A percentile compares a stretch with the other conserved stretches of the same genome.
These are phyloP conservation scores for Alternaria arbusti DNA, from an alignment of 2,329 filamentous ascomycete species.

Conservation along the genomic window DNA sequence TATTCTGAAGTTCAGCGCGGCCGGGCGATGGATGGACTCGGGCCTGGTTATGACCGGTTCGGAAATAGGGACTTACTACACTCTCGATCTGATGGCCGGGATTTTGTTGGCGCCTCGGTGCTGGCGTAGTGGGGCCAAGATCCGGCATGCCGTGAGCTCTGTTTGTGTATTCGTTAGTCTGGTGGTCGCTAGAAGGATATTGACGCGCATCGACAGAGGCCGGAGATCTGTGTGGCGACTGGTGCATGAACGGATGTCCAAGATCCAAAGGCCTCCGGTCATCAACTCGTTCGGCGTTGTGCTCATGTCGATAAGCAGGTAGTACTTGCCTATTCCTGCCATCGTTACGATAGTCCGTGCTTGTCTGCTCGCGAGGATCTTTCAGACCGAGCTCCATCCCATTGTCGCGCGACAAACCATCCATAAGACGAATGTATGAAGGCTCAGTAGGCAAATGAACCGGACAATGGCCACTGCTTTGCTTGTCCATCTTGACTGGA, in stretches of 20 bases:
- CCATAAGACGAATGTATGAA: constrained; percentile 43
- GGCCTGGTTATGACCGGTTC: constrained; percentile 23
- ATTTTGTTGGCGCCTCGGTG: constrained; percentile 14
- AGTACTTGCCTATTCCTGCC: constrained; percentile 1
- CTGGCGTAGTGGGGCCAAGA: constrained; percentile 16
- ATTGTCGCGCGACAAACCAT: constrained; percentile 30
- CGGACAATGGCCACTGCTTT: background rate
- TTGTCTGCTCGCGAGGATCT: constrained; percentile 30
- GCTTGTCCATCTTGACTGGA: constrained; percentile 13
- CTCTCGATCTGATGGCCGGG: constrained; percentile 27
- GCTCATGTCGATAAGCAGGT: background rate
- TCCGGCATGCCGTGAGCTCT: constrained; percentile 7
- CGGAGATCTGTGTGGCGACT: constrained; percentile 16
- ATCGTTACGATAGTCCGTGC: background rate
- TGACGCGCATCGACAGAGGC: constrained; percentile 1
- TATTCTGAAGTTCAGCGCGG: constrained; percentile 35
- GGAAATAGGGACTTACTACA: constrained; percentile 53
- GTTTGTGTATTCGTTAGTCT: constrained; percentile 7
- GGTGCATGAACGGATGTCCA: constrained; percentile 27
- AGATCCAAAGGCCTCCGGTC: constrained; percentile 16
- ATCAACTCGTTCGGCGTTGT: background rate
- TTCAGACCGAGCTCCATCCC: constrained; percentile 33
- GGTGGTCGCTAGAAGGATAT: constrained; percentile 4
- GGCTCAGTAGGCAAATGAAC: constrained; percentile 26
- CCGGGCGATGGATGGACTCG: constrained; percentile 14